Percentiles rank a stretch among this genome's conserved stretches.
Evolutionary conservation across 148 eudicot genomes (phyloP).

Genomic region (Chenopodium suecicum): DNA sequence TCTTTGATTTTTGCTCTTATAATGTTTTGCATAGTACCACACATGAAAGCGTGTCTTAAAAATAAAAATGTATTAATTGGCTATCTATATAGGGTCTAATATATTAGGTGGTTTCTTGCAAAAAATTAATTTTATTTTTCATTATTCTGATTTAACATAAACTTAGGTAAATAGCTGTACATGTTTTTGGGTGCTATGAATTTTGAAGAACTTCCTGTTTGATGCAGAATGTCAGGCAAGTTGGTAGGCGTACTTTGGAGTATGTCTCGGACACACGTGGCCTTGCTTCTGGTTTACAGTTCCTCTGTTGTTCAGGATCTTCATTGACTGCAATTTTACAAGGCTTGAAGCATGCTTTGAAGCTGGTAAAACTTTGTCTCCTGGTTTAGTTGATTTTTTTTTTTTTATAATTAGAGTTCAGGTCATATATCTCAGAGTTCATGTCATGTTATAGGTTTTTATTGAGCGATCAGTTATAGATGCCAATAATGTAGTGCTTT

Average conservation of each 20-base stretch:
- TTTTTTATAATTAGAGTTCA: not conserved
- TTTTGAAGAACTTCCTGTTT: slow-evolving; percentile 29
- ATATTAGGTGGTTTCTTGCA: not conserved
- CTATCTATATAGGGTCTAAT: not conserved
- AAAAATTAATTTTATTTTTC: too few species aligned
- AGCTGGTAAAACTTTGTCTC: slow-evolving; percentile 53
- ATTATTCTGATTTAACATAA: not conserved
- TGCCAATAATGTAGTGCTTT: not conserved
- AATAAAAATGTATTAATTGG: not conserved
- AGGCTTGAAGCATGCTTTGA: slow-evolving; percentile 79
- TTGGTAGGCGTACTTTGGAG: slow-evolving; percentile 79
- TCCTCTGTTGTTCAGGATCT: slow-evolving; percentile 66
- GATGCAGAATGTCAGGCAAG: slow-evolving; percentile 82
- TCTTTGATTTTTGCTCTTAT: not conserved
- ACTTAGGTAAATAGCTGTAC: not conserved
- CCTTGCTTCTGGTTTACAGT: slow-evolving; percentile 80
- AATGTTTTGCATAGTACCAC: not conserved
- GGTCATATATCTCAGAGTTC: not conserved
- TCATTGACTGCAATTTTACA: slow-evolving; percentile 56
- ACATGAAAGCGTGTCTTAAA: not conserved
- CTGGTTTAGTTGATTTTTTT: not conserved
- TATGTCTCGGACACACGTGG: slow-evolving; percentile 70
- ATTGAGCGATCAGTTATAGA: not conserved
- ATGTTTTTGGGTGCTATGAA: not conserved
- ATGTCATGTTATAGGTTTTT: not conserved